Conservation (phyloP, 306 rosid genomes). For the Fragaria nilgerrensis region DNA sequence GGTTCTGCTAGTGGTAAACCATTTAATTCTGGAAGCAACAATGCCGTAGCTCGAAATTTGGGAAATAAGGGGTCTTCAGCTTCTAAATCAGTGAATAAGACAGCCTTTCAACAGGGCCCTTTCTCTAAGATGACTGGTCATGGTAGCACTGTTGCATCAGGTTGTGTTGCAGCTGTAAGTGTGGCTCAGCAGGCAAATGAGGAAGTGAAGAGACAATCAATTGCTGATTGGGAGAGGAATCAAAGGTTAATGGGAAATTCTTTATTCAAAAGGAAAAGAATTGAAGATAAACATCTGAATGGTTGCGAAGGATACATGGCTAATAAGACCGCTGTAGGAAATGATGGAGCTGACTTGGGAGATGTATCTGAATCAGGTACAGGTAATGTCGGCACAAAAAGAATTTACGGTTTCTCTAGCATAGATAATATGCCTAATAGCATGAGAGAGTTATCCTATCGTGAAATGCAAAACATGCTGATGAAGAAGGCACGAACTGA, state of each 20-base stretch:
- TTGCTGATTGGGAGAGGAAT: constrained; percentile 68
- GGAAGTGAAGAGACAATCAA: constrained; percentile 62
- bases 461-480: constrained; percentile 60
- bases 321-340: constrained; percentile 49
- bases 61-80: constrained; percentile 30
- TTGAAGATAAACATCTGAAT: constrained; percentile 47
- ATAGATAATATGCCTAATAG: constrained; percentile 37
- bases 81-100: constrained; percentile 26
- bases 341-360: constrained; percentile 51
- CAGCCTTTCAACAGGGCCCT: constrained; percentile 54
- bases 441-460: constrained; percentile 57
- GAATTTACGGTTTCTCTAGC: constrained; percentile 45
- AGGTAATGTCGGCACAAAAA: constrained; percentile 50
- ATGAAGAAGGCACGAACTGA: constrained; percentile 56
- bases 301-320: constrained; percentile 52
- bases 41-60: constrained; percentile 33
- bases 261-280: constrained; percentile 52
- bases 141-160: constrained; percentile 49
- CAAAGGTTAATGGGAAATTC: constrained; percentile 43
- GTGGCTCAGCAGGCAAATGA: constrained; percentile 81
- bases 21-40: constrained; percentile 40
- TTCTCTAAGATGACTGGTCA: constrained; percentile 40
- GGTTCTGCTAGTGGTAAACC: constrained; percentile 41
- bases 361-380: constrained; percentile 45
- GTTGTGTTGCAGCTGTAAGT: constrained; percentile 67